Evolutionary conservation across 2,329 filamentous ascomycete species (phyloP), one percentile per base, ranked within the genome.

Genomic region (Zymoseptoria ardabiliae): DNA sequence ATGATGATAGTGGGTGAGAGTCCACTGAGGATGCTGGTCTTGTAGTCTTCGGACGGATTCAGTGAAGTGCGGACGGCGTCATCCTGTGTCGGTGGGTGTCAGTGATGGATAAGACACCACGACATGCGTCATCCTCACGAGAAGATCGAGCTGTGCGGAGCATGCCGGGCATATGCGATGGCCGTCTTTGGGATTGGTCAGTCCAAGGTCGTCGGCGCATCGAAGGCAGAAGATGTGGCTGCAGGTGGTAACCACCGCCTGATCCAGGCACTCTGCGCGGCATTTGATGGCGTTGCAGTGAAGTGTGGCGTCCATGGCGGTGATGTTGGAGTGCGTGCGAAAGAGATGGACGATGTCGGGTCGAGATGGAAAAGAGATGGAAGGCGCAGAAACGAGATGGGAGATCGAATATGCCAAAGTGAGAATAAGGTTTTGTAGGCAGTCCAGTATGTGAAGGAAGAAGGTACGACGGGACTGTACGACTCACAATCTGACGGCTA

Each of bases 231-330:
- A 95, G 50, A 95, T 87, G 74, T 97, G 93, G 63, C 91, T 91
- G 83, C 92, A 97, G 13, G 89, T 94, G 4, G 92, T 96, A 35
- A 96, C 90, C 1, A 96, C 81, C 10, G 91, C 92, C 63, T 82
- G 81, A 49, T 89, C 85, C 35, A 78, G 80, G 35, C 96, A 80
- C 64, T 86, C 82, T 49, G 77, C 78, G 53, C 90, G 83, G 69
- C 93, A 97, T 62, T 86, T 88, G 41, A 92, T 79, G 25, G 85
- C 82, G 72, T 97, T 97, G 78, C 93, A 97, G 41, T 84, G 82
- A 22, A 96, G 77, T 21, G 80, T 77, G 60, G 87, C 83, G 59
- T 96, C 90, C 89, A 95, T 94, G 45, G 23, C 54, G 35, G 35
- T 17, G 35, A n/a, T 45, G 35, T 13, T 5, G 17, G 17, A n/a